These are phyloP conservation scores for Phytophthora uliginosa DNA, from an alignment of 352 stramenopile genomes.

Conservation along the genomic window DNA sequence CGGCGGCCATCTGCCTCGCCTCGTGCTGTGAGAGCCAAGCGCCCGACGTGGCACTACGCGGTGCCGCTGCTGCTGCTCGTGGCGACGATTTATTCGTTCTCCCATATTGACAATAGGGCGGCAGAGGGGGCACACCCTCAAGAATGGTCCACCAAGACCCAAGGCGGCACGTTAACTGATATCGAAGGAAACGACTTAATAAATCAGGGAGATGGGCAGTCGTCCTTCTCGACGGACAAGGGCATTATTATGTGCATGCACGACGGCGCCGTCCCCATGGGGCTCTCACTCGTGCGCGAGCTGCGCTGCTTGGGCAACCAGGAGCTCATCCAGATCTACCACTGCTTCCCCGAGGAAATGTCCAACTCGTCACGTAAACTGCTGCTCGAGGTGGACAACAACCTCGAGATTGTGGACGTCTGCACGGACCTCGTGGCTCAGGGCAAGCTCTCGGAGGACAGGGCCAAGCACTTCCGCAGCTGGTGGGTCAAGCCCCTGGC, in stretches of 20 bases:
- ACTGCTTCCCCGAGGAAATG: conserved; percentile 50
- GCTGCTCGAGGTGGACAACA: conserved; percentile 31
- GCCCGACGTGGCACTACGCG: conserved; percentile 26
- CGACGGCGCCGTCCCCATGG: conserved; percentile 47
- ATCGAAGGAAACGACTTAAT: background rate
- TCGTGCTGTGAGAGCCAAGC: background rate
- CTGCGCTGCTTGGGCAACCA: conserved; percentile 46
- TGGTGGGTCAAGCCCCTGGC: conserved; percentile 78
- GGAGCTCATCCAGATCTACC: conserved; percentile 52
- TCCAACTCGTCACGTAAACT: conserved; percentile 29
- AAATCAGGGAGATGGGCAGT: conserved; percentile 3
- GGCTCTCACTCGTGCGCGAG: conserved; percentile 47
- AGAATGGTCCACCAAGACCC: conserved; percentile 8
- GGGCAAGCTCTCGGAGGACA: conserved; percentile 38
- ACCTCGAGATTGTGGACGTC: conserved; percentile 61
- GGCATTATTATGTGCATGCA: conserved; percentile 56
- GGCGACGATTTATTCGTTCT: conserved; percentile 13
- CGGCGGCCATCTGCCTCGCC: background rate
- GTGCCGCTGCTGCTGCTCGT: conserved; percentile 20
- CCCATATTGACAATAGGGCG: background rate
- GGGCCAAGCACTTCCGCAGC: conserved; percentile 53
- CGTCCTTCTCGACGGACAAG: conserved; percentile 25
- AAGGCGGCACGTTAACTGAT: conserved; percentile 2
- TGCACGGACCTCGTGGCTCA: conserved; percentile 45
- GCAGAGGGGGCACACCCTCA: conserved; percentile 2